phyloP scores from a whole-genome alignment of 2,329 filamentous ascomycete genomes.

The Colletotrichum falcatum region DNA sequence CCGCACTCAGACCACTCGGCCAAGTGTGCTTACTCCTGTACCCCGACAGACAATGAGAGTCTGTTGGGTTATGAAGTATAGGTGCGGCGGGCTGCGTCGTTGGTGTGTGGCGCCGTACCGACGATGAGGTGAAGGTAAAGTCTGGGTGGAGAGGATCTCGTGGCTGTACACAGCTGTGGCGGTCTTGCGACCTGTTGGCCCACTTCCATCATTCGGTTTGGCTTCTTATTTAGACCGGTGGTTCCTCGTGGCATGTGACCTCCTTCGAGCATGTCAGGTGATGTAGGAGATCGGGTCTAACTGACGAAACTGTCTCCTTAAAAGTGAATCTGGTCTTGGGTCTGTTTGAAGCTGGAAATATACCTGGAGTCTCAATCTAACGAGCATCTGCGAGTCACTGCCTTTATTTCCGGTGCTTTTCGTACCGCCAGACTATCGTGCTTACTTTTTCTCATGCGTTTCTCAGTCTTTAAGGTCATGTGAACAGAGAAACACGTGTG shows the following conservation, averaged over 20 bases:
- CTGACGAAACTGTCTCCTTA: background rate
- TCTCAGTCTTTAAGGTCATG: too few species aligned
- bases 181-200: background rate
- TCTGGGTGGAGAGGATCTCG: background rate
- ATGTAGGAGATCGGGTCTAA: background rate
- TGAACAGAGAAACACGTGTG: too few species aligned
- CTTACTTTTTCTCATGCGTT: too few species aligned
- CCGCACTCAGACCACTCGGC: slow-evolving; percentile 4
- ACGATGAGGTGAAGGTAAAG: background rate
- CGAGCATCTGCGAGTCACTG: background rate
- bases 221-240: too few species aligned
- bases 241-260: background rate
- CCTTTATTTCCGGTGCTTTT: background rate
- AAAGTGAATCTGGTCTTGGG: accelerated
- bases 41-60: background rate
- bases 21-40: slow-evolving; percentile 7
- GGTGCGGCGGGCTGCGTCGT: background rate
- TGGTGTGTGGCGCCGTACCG: background rate
- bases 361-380: background rate
- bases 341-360: background rate
- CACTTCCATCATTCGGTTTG: background rate
- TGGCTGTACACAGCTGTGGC: background rate
- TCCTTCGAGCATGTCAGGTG: background rate
- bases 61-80: background rate
- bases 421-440: too few species aligned